phyloP scores from a whole-genome alignment of 1,139 yeast genomes.

The Suhomyces taliae region DNA sequence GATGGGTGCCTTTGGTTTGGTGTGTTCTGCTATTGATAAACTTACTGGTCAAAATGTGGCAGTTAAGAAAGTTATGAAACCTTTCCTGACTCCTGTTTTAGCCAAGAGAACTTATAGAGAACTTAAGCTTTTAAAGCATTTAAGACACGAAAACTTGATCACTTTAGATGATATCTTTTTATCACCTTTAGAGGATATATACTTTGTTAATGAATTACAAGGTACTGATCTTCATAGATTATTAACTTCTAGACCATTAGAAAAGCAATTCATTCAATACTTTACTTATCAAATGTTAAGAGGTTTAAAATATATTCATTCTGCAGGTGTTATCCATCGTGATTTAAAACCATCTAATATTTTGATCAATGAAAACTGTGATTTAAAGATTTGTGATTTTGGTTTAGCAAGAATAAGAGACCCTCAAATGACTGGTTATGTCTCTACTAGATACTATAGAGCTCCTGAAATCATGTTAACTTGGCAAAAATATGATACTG shows the following conservation, averaged over 20 bases:
- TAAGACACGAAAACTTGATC: conserved; percentile 92
- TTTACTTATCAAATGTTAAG: conserved; percentile 52
- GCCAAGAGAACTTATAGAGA: conserved; percentile 97
- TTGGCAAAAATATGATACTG: conserved; percentile 99
- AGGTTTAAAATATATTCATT: conserved; percentile 30
- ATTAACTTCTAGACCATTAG: conserved; percentile 88
- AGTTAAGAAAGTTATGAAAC: conserved; percentile 95
- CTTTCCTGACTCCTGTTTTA: conserved; percentile 89
- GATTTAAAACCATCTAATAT: conserved; percentile 30
- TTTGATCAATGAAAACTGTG: conserved; percentile 31
- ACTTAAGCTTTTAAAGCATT: conserved; percentile 85
- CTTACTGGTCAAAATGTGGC: conserved; percentile 93
- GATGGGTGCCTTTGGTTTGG: conserved; percentile 98
- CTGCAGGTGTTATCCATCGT: conserved; percentile 32
- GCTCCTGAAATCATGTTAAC: conserved; percentile 99
- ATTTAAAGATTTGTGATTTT: conserved; percentile 29
- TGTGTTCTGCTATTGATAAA: conserved; percentile 93
- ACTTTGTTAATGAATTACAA: conserved; percentile 93
- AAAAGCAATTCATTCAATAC: conserved; percentile 94
- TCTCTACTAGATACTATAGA: conserved; percentile 91
- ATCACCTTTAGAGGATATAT: conserved; percentile 93
- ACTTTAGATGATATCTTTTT: conserved; percentile 91
- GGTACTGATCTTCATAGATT: conserved; percentile 95
- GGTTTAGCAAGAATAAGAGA: conserved; percentile 94
- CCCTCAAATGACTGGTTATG: conserved; percentile 99